Evolutionary conservation across 169 alveolate species (phyloP), one percentile per base, ranked within the genome.

Genomic region (Nephromyces sp.): DNA sequence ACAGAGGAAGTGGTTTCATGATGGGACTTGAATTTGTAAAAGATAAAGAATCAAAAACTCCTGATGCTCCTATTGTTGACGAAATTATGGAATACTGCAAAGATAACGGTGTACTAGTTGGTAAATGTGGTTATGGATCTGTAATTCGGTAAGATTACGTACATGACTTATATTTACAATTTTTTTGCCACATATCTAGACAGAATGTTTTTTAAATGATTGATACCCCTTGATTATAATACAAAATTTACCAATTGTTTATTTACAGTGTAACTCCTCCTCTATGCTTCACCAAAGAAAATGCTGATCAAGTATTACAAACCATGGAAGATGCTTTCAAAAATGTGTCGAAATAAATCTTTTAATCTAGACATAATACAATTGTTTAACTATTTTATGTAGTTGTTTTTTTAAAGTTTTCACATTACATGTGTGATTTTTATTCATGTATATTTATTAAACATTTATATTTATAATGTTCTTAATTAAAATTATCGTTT

Each of bases 241-340:
- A n/a, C n/a, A 15, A 43, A 15, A n/a, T 43, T 15, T 43, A 15
- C 57, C 57, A 15, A 43, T 43, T 43, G n/a, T 43, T n/a, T n/a
- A n/a, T n/a, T n/a, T n/a, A n/a, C 57, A 43, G 72, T 28, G 33
- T 70, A 4, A 57, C 34, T 21, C 77, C 77, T 3, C 75, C 77
- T 21, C 52, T 70, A 70, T 70, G 77, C 29, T 8, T 70, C 51
- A 70, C 75, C 1, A 34, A 25, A 52, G 77, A 70, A 6, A 34
- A 70, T 28, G 74, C 74, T 1, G 72, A 61, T 15, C 3, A 0
- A 6, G 21, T 70, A 32, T 62, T 53, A 6, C 8, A 25, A 32
- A 25, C 62, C 31, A 15, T 70, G 3, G 57, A 6, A 30, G n/a
- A n/a, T n/a, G n/a, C n/a, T n/a, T n/a, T n/a, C n/a, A n/a, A n/a